Evolutionary conservation across 768 basidiomycete genomes (phyloP).

Genomic region (Trametopsis cervina): DNA sequence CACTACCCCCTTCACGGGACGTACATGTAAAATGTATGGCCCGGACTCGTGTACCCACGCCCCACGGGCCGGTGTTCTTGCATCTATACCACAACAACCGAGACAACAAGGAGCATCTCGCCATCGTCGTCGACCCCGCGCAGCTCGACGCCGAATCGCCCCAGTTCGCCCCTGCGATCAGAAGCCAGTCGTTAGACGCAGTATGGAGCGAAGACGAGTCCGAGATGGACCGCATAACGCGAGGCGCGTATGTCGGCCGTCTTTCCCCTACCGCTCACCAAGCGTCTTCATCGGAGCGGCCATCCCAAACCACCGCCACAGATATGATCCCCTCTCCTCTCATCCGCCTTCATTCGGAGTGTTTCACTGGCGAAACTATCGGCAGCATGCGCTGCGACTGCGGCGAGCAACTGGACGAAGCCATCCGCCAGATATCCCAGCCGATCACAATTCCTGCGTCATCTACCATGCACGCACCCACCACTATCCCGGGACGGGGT

Average conservation of each 20-base stretch:
- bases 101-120: slow-evolving; percentile 93
- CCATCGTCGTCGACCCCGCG: slow-evolving; percentile 87
- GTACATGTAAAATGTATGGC: slow-evolving; percentile 91
- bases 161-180: slow-evolving; percentile 45
- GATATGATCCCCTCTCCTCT: slow-evolving; percentile 62
- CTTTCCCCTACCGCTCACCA: slow-evolving; percentile 47
- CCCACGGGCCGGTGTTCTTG: slow-evolving; percentile 87
- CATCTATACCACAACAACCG: slow-evolving; percentile 92
- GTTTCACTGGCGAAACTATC: slow-evolving; percentile 97
- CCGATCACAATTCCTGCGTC: slow-evolving; percentile 44
- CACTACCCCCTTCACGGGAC: slow-evolving; percentile 17
- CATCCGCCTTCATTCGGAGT: slow-evolving; percentile 95
- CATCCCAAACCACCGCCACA: slow-evolving; percentile 8
- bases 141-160: slow-evolving; percentile 54
- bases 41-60: slow-evolving; percentile 94
- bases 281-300: slow-evolving; percentile 23
- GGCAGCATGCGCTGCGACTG: slow-evolving; percentile 99
- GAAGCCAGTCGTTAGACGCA: slow-evolving; percentile 75
- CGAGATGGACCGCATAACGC: slow-evolving; percentile 85
- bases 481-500: slow-evolving; percentile 76
- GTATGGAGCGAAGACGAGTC: slow-evolving; percentile 84
- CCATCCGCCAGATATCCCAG: slow-evolving; percentile 82
- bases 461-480: slow-evolving; percentile 19
- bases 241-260: slow-evolving; percentile 90
- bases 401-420: slow-evolving; percentile 96